Conservation (phyloP, 371 early-diverging fungal species). For the Mucor plumbeus region DNA sequence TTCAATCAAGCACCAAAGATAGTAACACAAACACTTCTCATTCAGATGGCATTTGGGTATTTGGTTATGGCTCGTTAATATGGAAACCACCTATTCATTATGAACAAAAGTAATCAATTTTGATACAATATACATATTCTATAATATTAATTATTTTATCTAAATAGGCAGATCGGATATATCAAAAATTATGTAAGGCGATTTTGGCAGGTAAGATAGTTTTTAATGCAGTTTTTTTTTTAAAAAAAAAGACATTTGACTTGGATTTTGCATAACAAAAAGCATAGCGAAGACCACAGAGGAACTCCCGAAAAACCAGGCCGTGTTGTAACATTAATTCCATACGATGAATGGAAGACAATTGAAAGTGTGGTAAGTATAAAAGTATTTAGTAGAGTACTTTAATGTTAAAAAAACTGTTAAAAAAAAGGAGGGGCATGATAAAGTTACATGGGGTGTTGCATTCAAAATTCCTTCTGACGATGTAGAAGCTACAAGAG, state of each 20-base stretch:
- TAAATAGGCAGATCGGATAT: constrained; percentile 67
- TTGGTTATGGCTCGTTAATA: constrained; percentile 91
- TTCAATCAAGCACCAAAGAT: neutral
- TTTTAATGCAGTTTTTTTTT: neutral
- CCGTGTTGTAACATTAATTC: constrained; percentile 89
- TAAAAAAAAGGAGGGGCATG: constrained; percentile 56
- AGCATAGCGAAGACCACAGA: constrained; percentile 89
- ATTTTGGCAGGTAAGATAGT: constrained; percentile 80
- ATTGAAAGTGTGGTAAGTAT: constrained; percentile 48
- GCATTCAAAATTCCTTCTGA: constrained; percentile 80
- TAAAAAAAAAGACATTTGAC: neutral
- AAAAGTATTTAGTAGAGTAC: neutral
- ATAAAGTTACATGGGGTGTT: constrained; percentile 84
- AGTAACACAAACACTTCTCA: neutral
- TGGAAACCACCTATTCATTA: constrained; percentile 79
- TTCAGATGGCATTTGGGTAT: constrained; percentile 72
- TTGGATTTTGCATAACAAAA: neutral
- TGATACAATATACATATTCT: neutral
- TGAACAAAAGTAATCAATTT: constrained; percentile 45
- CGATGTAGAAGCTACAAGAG: constrained; percentile 66
- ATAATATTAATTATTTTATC: neutral
- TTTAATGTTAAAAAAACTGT: neutral
- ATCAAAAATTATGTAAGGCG: constrained; percentile 82
- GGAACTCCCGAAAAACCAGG: constrained; percentile 87
- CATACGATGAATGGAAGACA: constrained; percentile 64